Evolutionary conservation across 78 protist species (phyloP).

Genomic region (Speleostelium caveatum): DNA sequence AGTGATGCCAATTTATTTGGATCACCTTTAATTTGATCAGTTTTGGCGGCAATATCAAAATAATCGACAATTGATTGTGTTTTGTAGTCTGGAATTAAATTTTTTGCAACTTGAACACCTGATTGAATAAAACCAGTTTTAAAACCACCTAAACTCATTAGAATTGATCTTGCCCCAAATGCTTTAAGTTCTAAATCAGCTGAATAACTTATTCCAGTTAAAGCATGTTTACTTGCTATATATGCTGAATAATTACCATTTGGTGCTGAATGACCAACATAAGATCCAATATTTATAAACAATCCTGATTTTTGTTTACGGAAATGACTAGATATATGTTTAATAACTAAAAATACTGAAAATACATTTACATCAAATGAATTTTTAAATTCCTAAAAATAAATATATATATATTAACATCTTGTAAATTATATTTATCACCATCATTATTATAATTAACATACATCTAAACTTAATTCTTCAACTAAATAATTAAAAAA

Average conservation of each 20-base stretch:
- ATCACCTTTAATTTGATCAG: not conserved
- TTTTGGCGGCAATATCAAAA: not conserved
- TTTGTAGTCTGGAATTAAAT: not conserved
- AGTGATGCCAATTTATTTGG: not conserved
- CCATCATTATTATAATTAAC: too few species aligned
- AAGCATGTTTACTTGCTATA: not conserved
- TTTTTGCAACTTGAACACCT: not conserved
- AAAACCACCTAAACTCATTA: not conserved
- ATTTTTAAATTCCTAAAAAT: not conserved
- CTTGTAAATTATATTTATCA: too few species aligned
- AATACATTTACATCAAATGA: slow-evolving; percentile 35
- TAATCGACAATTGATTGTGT: not conserved
- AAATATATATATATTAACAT: too few species aligned
- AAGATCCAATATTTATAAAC: slow-evolving; percentile 20
- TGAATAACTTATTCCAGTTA: not conserved
- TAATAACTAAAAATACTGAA: slow-evolving; percentile 1
- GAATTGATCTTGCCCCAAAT: not conserved
- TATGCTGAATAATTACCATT: not conserved
- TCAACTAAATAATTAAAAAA: too few species aligned
- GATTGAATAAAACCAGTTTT: not conserved
- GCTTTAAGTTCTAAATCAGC: not conserved
- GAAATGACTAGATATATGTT: not conserved
- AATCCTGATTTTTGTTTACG: slow-evolving; percentile 23
- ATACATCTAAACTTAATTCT: too few species aligned
- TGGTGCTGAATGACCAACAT: not conserved